These are phyloP conservation scores for Dendrocalamus sinicus DNA, from an alignment of 176 grass and related monocot genomes.

Conservation along the genomic window DNA sequence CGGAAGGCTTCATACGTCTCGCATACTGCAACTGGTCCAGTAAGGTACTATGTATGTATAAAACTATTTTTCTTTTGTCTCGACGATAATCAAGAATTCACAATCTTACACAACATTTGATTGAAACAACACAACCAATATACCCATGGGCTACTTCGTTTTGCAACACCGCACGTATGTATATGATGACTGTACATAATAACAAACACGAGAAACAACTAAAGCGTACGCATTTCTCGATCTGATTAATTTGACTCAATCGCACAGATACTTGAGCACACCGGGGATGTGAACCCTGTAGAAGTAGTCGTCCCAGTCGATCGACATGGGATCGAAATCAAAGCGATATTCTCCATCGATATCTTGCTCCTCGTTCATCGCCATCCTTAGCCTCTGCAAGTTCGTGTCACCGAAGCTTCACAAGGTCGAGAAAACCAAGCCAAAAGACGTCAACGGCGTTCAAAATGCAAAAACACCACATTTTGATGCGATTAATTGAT, in stretches of 20 bases:
- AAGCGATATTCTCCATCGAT: neutral
- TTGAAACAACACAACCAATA: neutral
- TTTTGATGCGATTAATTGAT: neutral
- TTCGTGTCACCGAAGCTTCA: slow-evolving; percentile 33
- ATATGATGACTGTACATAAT: neutral
- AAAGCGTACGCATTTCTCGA: neutral
- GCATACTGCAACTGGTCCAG: no score
- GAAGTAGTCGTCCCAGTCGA: slow-evolving; percentile 42
- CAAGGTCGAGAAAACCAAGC: neutral
- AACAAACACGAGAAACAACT: neutral
- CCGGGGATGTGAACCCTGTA: slow-evolving; percentile 46
- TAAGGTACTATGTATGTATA: neutral
- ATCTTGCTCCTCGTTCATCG: neutral
- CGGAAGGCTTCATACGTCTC: no score
- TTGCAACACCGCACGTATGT: neutral
- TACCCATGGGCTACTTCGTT: neutral
- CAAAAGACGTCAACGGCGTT: neutral
- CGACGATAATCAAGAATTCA: neutral
- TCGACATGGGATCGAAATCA: slow-evolving; percentile 8
- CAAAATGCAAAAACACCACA: neutral
- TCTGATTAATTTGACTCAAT: neutral
- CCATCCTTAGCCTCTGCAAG: slow-evolving; percentile 10
- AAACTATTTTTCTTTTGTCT: neutral
- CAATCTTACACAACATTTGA: neutral
- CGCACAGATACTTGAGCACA: slow-evolving; percentile 20